These are phyloP conservation scores for Brassica juncea DNA, from an alignment of 345 rosid genomes.

Conservation along the genomic window DNA sequence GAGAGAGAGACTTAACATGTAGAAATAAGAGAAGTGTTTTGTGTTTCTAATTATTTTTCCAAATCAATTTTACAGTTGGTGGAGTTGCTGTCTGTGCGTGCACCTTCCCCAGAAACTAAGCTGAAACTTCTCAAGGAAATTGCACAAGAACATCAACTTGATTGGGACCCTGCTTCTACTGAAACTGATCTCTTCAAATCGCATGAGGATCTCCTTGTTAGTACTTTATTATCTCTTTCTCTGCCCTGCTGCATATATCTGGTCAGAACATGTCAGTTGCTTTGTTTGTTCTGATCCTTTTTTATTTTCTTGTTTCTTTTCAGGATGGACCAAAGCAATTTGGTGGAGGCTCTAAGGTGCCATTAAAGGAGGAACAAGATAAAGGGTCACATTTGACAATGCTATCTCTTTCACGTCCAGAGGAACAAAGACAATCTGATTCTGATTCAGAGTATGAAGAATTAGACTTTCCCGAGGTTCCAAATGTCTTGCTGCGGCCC, in stretches of 20 bases:
- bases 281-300: neutral
- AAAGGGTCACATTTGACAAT: conserved; percentile 44
- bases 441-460: conserved; percentile 57
- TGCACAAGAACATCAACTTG: conserved; percentile 90
- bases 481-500: conserved; percentile 53
- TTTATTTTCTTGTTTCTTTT: conserved; percentile 13
- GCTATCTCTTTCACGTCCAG: conserved; percentile 32
- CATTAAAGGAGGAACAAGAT: conserved; percentile 68
- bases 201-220: conserved; percentile 88
- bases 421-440: conserved; percentile 47
- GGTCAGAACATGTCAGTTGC: neutral
- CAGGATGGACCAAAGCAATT: conserved; percentile 83
- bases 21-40: neutral
- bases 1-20: neutral
- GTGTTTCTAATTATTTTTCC: neutral
- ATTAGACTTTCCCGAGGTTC: conserved; percentile 80
- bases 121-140: conserved; percentile 90
- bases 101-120: conserved; percentile 75
- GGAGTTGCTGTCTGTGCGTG: conserved; percentile 83
- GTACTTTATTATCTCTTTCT: conserved; percentile 24
- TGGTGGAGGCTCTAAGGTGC: conserved; percentile 70
- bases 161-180: conserved; percentile 90
- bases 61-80: conserved; percentile 59
- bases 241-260: neutral
- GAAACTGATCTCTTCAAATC: conserved; percentile 81